Percentiles rank a stretch among this genome's conserved stretches.
Conservation (phyloP, 345 rosid genomes). For the Dimocarpus longan region DNA sequence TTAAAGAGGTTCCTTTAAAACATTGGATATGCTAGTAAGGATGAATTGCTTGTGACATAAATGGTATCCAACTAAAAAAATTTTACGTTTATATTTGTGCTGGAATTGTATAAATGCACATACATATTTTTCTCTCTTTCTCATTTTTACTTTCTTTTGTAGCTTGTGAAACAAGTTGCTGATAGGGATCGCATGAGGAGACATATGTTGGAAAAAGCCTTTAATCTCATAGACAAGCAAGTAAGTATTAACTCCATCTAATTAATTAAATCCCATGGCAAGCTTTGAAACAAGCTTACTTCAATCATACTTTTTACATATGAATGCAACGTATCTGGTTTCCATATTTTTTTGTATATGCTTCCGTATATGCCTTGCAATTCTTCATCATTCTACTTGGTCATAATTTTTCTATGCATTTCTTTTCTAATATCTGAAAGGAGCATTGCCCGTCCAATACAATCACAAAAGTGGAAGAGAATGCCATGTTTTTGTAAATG, state of each 20-base stretch:
- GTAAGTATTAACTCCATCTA: constrained; percentile 50
- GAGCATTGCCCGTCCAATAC: neutral
- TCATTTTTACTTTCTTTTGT: constrained; percentile 11
- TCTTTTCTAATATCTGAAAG: neutral
- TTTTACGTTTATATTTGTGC: neutral
- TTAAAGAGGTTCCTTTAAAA: neutral
- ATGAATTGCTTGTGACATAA: neutral
- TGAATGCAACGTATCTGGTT: constrained; percentile 11
- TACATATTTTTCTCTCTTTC: constrained; percentile 11
- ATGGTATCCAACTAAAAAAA: neutral
- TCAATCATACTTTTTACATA: constrained; percentile 2
- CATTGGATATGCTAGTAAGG: neutral
- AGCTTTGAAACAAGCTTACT: constrained; percentile 14
- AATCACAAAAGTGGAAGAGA: neutral
- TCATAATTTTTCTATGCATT: neutral
- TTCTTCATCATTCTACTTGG: constrained; percentile 13
- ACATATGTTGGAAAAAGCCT: constrained; percentile 74
- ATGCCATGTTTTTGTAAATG: neutral
- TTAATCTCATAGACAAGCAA: constrained; percentile 68
- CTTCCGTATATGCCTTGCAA: neutral
- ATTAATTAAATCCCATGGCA: constrained; percentile 14
- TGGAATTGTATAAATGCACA: constrained; percentile 5
- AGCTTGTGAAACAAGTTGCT: constrained; percentile 92
- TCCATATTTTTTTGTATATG: neutral
- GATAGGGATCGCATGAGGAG: constrained; percentile 71